Conservation (phyloP, 495 filamentous ascomycete genomes). For the Penicillium tannophilum region DNA sequence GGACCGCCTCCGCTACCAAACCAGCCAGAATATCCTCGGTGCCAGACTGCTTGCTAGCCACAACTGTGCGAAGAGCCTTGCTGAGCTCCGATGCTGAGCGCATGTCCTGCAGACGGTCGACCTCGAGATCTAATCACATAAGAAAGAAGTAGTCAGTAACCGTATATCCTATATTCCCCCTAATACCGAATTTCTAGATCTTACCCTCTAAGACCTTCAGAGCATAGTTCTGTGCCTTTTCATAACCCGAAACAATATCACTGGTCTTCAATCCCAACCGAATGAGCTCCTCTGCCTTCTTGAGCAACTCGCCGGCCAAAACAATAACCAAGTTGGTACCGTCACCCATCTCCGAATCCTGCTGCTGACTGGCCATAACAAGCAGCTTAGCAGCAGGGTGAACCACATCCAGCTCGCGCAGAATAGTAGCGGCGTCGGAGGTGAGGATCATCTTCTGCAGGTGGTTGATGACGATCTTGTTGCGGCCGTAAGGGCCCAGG, state of each 20-base stretch:
- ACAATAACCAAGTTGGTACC: slow-evolving; percentile 98
- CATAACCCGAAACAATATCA: slow-evolving; percentile 94
- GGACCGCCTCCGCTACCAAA: slow-evolving; percentile 89
- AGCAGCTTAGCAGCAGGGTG: slow-evolving; percentile 97
- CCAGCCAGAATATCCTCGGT: slow-evolving; percentile 83
- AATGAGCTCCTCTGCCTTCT: slow-evolving; percentile 95
- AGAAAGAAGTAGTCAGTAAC: slow-evolving; percentile 13
- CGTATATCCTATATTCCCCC: slow-evolving; percentile 12
- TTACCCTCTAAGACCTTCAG: slow-evolving; percentile 77
- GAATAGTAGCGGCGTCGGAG: slow-evolving; percentile 95
- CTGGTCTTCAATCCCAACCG: slow-evolving; percentile 95
- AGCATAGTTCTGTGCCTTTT: slow-evolving; percentile 88
- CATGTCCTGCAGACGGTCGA: slow-evolving; percentile 88
- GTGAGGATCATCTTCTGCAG: slow-evolving; percentile 99
- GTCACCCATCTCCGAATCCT: slow-evolving; percentile 98
- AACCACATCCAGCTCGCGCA: slow-evolving; percentile 96
- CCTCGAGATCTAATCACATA: slow-evolving; percentile 67
- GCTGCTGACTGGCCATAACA: slow-evolving; percentile 99
- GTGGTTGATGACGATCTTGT: slow-evolving; percentile 99
- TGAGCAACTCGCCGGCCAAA: slow-evolving; percentile 91
- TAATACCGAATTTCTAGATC: slow-evolving; percentile 20
- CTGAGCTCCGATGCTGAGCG: slow-evolving; percentile 76
- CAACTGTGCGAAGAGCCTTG: slow-evolving; percentile 94
- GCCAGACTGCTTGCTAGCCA: slow-evolving; percentile 95
- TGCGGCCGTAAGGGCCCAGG: slow-evolving; percentile 94